Base-by-base conservation (phyloP, 2,329 filamentous ascomycete species). In the Neopestalotiopsis sp. region DNA sequence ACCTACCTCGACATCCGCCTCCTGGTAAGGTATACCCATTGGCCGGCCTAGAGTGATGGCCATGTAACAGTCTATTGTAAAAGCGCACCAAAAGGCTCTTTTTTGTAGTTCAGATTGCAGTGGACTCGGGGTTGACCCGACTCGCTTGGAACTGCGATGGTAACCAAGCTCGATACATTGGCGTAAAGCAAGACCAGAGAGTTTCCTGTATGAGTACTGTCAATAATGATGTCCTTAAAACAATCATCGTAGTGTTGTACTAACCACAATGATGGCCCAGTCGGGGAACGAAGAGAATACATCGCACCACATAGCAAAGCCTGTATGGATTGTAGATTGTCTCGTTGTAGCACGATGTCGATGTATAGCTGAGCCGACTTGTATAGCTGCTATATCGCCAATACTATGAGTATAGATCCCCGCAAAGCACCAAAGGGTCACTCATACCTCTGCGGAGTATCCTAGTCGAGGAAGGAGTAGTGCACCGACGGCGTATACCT, bases 141-240 rank as follows among this genome's bases (percentile, higher is more conserved):
- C 63, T 7, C 65, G 59, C 24, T 70, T 71, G 3, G 58, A 17
- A 65, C 66, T 75, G 0, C 78, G 72, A 69, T 80, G 78, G 42
- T 77, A 78, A 1, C 78, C 78, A 3, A 80, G 70, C 40, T 80
- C 77, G 30, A 78, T 74, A 64, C 78, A 80, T 34, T 78, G 75
- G 5, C 78, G 73, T 1, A 80, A 63, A 13, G 78, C 78, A n/a
- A 78, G 49, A 1, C 78, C 77, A 7, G 77, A 74, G 0, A 78
- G 65, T 65, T 74, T 76, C 77, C 76, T 77, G 68, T 13, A 12
- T 38, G 24, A 28, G 24, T 4, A 28, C 24, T 28, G 24, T 28
- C 24, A 28, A 28, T 24, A 24, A 24, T 24, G 28, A n/a, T 10
- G 13, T 2, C 40, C 13, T 17, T 9, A 38, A 24, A 24, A 24